Evolutionary conservation across 495 filamentous ascomycete species (phyloP), one percentile per base, ranked within the genome.

Genomic region (Pseudotulostoma volvatum): DNA sequence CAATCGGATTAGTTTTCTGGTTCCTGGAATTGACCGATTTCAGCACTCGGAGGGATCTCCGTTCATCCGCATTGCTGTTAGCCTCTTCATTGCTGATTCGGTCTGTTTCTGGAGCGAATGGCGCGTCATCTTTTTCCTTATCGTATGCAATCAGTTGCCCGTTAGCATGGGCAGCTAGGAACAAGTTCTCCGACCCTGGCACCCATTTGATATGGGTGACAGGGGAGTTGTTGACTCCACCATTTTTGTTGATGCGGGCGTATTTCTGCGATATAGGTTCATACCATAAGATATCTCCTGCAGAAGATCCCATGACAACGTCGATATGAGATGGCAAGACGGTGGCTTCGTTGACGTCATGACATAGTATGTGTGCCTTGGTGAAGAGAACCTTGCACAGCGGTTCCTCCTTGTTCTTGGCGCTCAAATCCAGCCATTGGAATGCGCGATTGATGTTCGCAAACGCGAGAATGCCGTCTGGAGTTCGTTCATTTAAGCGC

Each of bases 251-350:
- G 42, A 97, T 69, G 3, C 92, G 77, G 2, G 81, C 81, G 54
- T 97, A 97, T 52, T 93, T 90, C 49, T 94, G 86, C 14, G 85
- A 86, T 50, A 94, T 84, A 9, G 90, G 87, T 60, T 97, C 90
- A 63, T 88, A 97, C 92, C 92, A 97, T 34, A 97, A 87, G 35
- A 96, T 90, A 51, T 97, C 90, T 17, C 84, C 85, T 0, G 84
- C 87, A 2, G 86, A 93, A 42, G 93, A 95, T 4, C 90, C 90
- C 76, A 96, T 84, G 41, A 93, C 76, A 17, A 96, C 66, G 51
- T 97, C 90, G 37, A 96, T 65, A 53, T 95, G 88, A 13, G 64
- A 73, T 7, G 70, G 40, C 32, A 71, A 77, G 55, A 86, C 93
- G 18, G 90, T 95, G 36, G 81, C 39, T 32, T 71, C 62, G 51